phyloP scores from a whole-genome alignment of 305 asterid species.

The Petunia hybrid region DNA sequence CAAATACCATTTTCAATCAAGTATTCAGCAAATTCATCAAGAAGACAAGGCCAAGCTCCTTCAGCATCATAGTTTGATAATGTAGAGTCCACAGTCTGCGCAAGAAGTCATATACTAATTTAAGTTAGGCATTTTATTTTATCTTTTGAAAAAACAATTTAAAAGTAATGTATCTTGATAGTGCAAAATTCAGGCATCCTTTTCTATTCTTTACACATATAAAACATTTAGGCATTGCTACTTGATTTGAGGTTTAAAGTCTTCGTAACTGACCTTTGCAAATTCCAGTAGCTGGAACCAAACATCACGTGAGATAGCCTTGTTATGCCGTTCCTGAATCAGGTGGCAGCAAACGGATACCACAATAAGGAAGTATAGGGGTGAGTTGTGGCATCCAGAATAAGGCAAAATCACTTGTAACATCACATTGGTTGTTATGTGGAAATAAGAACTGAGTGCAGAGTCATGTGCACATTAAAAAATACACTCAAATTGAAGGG shows the following conservation, averaged over 20 bases:
- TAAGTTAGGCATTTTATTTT: not conserved
- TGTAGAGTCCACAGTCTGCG: constrained; percentile 85
- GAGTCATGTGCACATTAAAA: not conserved
- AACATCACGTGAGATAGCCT: constrained; percentile 96
- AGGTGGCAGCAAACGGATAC: not conserved
- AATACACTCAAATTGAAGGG: not conserved
- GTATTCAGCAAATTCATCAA: constrained; percentile 94
- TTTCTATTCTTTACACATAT: not conserved
- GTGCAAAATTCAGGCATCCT: not conserved
- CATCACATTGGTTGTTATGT: not conserved
- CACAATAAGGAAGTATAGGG: not conserved
- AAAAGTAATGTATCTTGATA: not conserved
- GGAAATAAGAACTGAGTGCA: not conserved
- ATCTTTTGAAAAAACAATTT: not conserved
- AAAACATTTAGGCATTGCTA: not conserved
- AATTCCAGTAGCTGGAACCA: constrained; percentile 97
- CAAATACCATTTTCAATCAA: constrained; percentile 66
- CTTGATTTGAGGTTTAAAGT: not conserved
- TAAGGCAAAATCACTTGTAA: not conserved
- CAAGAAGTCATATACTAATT: not conserved
- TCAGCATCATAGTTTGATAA: constrained; percentile 89
- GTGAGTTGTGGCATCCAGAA: not conserved
- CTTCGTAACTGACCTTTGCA: constrained; percentile 68
- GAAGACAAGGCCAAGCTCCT: constrained; percentile 99
- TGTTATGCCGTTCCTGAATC: constrained; percentile 86